Conservation (phyloP, 371 early-diverging fungal genomes). For the Mucor piriformis region DNA sequence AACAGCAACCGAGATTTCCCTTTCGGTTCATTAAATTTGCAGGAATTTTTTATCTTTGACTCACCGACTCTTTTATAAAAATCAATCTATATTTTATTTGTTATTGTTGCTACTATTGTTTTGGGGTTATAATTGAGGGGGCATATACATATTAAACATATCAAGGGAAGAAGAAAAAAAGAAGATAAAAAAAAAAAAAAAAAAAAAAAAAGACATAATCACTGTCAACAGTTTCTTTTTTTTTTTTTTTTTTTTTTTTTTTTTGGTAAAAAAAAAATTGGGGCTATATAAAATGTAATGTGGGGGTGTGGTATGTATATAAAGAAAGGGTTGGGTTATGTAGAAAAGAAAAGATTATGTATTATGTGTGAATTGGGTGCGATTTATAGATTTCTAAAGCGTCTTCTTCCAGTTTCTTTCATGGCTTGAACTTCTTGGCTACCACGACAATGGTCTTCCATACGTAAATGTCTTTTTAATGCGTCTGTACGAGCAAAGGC, state of each 20-base stretch:
- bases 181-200: background rate
- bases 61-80: too few species aligned
- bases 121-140: background rate
- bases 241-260: slow-evolving; percentile 1
- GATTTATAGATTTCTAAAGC: slow-evolving; percentile 32
- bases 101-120: background rate
- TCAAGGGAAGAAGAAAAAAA: background rate
- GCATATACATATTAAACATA: slow-evolving; percentile 6
- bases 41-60: too few species aligned
- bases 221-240: background rate
- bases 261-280: too few species aligned
- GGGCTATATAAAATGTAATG: background rate
- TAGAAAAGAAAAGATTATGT: too few species aligned
- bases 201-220: background rate
- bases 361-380: background rate
- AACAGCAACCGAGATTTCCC: slow-evolving; percentile 11
- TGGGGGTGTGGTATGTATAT: background rate
- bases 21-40: background rate
- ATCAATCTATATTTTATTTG: slow-evolving; percentile 1
- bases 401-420: slow-evolving; percentile 41
- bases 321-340: background rate
- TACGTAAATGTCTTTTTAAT: slow-evolving; percentile 63
- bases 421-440: slow-evolving; percentile 49
- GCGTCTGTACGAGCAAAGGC: slow-evolving; percentile 74
- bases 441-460: slow-evolving; percentile 57